phyloP scores from a whole-genome alignment of 2,329 filamentous ascomycete species.

The Colletotrichum shisoi region DNA sequence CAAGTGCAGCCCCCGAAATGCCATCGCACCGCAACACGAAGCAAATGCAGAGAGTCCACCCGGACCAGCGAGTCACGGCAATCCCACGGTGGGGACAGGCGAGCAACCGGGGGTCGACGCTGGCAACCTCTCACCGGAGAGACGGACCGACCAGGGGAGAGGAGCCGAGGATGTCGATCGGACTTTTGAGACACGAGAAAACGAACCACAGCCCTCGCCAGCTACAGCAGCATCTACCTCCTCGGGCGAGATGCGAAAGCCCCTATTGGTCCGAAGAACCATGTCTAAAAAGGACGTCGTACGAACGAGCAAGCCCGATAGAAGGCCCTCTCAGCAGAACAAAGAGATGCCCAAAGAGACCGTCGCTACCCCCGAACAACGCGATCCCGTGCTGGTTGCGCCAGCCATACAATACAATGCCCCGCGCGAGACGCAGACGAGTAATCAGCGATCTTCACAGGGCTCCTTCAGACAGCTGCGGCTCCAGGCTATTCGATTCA shows the following conservation, averaged over 20 bases:
- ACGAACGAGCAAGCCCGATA: not conserved
- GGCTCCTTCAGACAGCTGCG: constrained; percentile 50
- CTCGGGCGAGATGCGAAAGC: not conserved
- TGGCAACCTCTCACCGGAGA: not conserved
- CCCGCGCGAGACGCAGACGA: constrained; percentile 36
- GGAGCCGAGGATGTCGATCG: constrained; percentile 1
- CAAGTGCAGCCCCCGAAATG: constrained; percentile 1
- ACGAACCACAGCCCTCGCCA: no score
- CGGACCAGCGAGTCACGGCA: not conserved
- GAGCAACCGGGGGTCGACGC: not conserved
- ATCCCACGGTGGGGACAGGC: not conserved
- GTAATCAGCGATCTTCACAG: constrained; percentile 39
- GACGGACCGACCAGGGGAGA: constrained; percentile 1
- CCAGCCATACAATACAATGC: constrained; percentile 41
- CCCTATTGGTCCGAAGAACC: not conserved
- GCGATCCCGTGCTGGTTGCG: constrained; percentile 45
- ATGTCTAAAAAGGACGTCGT: not conserved
- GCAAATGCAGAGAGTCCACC: not conserved
- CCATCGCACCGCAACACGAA: not conserved
- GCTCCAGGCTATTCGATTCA: constrained; percentile 48
- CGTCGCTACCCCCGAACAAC: not conserved
- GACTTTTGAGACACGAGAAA: not conserved
- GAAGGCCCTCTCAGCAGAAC: no score
- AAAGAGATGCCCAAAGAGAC: not conserved
- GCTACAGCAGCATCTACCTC: not conserved